Conservation (phyloP, 768 basidiomycete species). For the Pleurotus ostreatus region DNA sequence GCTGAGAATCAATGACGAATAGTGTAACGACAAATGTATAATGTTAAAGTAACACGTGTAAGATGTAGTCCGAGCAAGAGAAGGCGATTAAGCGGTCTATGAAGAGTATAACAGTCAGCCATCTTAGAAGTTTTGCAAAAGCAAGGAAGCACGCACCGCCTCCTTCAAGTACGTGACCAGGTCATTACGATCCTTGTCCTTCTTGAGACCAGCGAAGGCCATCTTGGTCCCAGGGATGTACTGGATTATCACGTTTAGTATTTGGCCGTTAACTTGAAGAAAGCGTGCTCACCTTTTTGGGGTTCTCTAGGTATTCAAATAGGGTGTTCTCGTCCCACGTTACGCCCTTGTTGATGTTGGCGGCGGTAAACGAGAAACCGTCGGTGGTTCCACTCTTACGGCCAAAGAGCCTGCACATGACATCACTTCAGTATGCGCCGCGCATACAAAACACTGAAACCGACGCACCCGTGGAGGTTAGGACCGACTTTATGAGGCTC, state of each 20-base stretch:
- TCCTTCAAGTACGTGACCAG: conserved; percentile 84
- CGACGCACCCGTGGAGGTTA: conserved; percentile 84
- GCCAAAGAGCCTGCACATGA: conserved; percentile 62
- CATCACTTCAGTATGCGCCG: background rate
- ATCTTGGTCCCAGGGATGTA: conserved; percentile 98
- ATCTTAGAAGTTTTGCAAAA: background rate
- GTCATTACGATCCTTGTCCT: conserved; percentile 96
- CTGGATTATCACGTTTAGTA: conserved; percentile 27
- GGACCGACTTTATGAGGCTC: conserved; percentile 90
- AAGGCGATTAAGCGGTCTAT: conserved; percentile 4
- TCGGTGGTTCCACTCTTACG: conserved; percentile 84
- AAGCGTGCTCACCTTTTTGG: conserved; percentile 76
- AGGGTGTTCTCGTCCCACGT: conserved; percentile 84
- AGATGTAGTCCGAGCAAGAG: conserved; percentile 1
- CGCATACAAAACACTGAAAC: background rate
- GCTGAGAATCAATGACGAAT: background rate
- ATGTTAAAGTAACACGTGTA: background rate
- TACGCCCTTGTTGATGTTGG: conserved; percentile 94
- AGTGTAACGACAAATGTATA: conserved; percentile 1
- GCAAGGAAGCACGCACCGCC: conserved; percentile 41
- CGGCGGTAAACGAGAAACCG: conserved; percentile 88
- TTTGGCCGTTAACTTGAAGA: background rate
- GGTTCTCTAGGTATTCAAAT: conserved; percentile 95
- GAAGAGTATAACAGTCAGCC: background rate
- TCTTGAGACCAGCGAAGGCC: conserved; percentile 98